Conservation (phyloP, 768 basidiomycete species). For the Leccinum boreale region DNA sequence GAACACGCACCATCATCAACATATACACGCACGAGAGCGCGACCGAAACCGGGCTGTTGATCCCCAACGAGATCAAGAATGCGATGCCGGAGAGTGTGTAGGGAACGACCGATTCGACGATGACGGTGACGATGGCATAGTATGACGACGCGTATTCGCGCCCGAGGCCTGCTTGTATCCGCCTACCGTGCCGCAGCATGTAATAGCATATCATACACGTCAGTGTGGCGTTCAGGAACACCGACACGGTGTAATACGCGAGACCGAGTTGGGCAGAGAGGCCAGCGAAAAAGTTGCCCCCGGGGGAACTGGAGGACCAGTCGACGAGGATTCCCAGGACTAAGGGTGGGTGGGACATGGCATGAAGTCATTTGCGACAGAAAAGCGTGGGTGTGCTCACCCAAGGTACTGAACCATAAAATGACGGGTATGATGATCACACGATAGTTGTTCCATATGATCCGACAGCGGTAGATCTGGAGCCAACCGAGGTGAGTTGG, state of each 20-base stretch:
- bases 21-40: slow-evolving; percentile 12
- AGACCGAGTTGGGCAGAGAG: slow-evolving; percentile 9
- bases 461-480: slow-evolving; percentile 39
- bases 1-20: slow-evolving; percentile 18
- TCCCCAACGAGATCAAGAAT: slow-evolving; percentile 21
- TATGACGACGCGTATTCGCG: slow-evolving; percentile 15
- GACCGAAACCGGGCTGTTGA: slow-evolving; percentile 10
- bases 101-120: slow-evolving; percentile 26
- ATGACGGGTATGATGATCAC: slow-evolving; percentile 12
- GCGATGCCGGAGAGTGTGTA: slow-evolving; percentile 23
- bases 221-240: slow-evolving; percentile 16
- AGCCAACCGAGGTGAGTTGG: slow-evolving; percentile 11
- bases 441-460: slow-evolving; percentile 29
- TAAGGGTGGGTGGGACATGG: not conserved
- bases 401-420: slow-evolving; percentile 23
- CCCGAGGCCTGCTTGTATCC: slow-evolving; percentile 11
- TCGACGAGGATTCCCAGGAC: slow-evolving; percentile 17
- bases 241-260: slow-evolving; percentile 15
- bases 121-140: slow-evolving; percentile 5
- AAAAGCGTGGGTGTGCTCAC: slow-evolving; percentile 9
- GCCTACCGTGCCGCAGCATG: slow-evolving; percentile 9
- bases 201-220: slow-evolving; percentile 24
- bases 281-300: slow-evolving; percentile 16
- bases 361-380: not conserved
- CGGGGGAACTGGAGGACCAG: slow-evolving; percentile 13